Percentiles rank a stretch among this genome's conserved stretches.
These are phyloP conservation scores for Manihot esculenta DNA, from an alignment of 441 rosid genomes.

Conservation along the genomic window DNA sequence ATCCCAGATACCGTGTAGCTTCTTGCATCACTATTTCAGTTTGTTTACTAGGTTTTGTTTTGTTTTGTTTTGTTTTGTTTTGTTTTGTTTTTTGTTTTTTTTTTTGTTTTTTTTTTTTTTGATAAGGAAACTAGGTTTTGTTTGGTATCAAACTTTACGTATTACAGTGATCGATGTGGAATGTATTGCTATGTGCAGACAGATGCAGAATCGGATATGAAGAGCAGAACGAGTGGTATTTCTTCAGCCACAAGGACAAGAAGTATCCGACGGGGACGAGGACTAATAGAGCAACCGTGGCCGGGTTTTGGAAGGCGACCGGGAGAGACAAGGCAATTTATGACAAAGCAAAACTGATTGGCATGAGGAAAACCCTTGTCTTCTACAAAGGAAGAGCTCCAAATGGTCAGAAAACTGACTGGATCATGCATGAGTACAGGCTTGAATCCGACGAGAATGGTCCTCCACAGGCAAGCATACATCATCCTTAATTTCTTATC, in stretches of 20 bases:
- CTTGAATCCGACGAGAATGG: conserved; percentile 84
- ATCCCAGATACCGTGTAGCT: too few species aligned
- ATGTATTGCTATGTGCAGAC: conserved; percentile 38
- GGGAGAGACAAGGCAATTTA: conserved; percentile 89
- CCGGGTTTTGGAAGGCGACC: conserved; percentile 97
- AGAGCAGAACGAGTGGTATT: conserved; percentile 92
- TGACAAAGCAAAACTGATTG: conserved; percentile 77
- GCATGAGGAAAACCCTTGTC: conserved; percentile 95
- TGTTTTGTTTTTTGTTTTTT: too few species aligned
- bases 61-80: too few species aligned
- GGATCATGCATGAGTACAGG: conserved; percentile 96
- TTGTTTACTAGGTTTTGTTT: too few species aligned
- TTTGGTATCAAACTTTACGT: too few species aligned
- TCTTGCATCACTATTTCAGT: too few species aligned
- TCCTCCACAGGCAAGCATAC: conserved; percentile 72
- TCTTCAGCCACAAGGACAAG: conserved; percentile 93
- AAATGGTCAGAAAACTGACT: conserved; percentile 82
- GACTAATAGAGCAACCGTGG: conserved; percentile 86
- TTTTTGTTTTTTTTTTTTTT: too few species aligned
- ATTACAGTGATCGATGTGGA: too few species aligned
- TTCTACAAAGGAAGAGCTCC: conserved; percentile 97
- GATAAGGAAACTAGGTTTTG: too few species aligned
- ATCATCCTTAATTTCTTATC: background rate
- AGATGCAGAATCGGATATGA: conserved; percentile 84
- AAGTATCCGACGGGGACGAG: conserved; percentile 96